Percentiles rank a stretch among this genome's conserved stretches.
Evolutionary conservation across 1,284 basidiomycete species (phyloP).

Genomic region (Cryptococcus sp.): DNA sequence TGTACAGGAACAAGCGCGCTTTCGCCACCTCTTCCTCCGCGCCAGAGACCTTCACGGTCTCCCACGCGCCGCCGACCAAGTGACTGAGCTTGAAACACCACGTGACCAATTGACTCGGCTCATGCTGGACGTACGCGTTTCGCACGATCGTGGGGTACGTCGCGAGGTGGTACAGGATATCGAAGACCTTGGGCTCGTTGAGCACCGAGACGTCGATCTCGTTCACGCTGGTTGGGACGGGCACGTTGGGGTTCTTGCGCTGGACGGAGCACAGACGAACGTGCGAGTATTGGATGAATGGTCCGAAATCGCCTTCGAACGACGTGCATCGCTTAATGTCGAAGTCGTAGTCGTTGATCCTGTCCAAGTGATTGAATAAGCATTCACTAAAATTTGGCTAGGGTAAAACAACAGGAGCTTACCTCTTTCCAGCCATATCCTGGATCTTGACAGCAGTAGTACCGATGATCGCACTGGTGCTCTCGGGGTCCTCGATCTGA

Average conservation of each 20-base stretch:
- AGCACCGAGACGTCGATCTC: slow-evolving; percentile 73
- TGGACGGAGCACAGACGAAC: slow-evolving; percentile 90
- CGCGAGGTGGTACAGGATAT: slow-evolving; percentile 83
- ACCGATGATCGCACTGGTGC: slow-evolving; percentile 80
- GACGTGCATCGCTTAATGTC: slow-evolving; percentile 94
- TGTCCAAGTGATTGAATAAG: slow-evolving; percentile 44
- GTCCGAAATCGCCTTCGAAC: slow-evolving; percentile 94
- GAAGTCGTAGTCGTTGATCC: slow-evolving; percentile 96
- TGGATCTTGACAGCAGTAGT: slow-evolving; percentile 98
- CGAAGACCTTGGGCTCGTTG: slow-evolving; percentile 73
- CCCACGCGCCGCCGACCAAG: slow-evolving; percentile 53
- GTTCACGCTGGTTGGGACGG: slow-evolving; percentile 65
- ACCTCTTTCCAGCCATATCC: slow-evolving; percentile 94
- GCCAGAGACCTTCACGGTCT: slow-evolving; percentile 70
- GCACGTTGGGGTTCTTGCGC: slow-evolving; percentile 87
- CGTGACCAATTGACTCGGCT: slow-evolving; percentile 81
- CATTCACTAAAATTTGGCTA: background rate
- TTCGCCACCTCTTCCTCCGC: slow-evolving; percentile 69
- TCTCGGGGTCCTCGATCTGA: slow-evolving; percentile 84
- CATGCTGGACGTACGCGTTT: slow-evolving; percentile 78
- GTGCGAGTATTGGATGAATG: slow-evolving; percentile 95
- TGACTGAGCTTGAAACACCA: slow-evolving; percentile 57
- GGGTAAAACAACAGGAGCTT: slow-evolving; percentile 26
- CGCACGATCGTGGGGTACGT: slow-evolving; percentile 89
- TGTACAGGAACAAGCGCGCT: slow-evolving; percentile 89